Conservation (phyloP, 2,329 filamentous ascomycete genomes). For the Fusarium hainanense region DNA sequence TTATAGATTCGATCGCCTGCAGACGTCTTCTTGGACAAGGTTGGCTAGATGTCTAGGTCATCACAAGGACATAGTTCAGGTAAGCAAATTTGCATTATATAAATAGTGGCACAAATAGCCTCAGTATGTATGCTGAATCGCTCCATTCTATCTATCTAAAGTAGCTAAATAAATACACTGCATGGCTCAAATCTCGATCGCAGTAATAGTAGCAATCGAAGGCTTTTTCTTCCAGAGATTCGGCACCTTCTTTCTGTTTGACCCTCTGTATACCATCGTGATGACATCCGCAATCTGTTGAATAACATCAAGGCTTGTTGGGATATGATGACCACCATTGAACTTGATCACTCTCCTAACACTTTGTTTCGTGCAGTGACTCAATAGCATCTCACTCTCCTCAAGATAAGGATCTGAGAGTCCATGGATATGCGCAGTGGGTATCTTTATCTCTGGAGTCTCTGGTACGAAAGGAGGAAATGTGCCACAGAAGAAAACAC, state of each 20-base stretch:
- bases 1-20: no score
- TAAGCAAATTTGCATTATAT: no score
- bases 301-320: background rate
- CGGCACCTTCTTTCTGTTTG: background rate
- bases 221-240: background rate
- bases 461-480: background rate
- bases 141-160: no score
- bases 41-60: no score
- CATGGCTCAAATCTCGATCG: background rate
- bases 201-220: background rate
- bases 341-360: constrained; percentile 4
- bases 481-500: constrained; percentile 5
- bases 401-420: background rate
- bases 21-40: no score
- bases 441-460: background rate
- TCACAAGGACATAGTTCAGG: no score
- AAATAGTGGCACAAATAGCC: no score
- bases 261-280: background rate
- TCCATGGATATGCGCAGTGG: background rate
- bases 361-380: constrained; percentile 3
- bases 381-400: background rate
- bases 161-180: no score
- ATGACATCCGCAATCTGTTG: constrained; percentile 6
- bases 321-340: constrained; percentile 5
- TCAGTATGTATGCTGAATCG: no score